These are phyloP conservation scores for Trichoderma atroviride DNA, from an alignment of 2,329 filamentous ascomycete species.

Conservation along the genomic window DNA sequence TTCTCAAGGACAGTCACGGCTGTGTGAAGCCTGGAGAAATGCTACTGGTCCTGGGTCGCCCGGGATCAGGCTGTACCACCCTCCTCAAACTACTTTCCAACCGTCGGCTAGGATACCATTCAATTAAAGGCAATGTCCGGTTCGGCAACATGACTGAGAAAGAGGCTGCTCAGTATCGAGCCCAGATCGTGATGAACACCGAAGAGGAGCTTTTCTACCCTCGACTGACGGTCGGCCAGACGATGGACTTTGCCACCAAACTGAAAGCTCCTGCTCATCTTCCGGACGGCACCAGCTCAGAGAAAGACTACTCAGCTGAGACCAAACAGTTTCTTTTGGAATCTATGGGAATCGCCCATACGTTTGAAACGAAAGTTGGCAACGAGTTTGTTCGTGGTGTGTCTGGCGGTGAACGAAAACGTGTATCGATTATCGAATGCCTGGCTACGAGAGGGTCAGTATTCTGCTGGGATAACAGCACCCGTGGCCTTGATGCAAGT, in stretches of 20 bases:
- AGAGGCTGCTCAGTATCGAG: conserved; percentile 53
- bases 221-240: conserved; percentile 70
- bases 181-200: conserved; percentile 70
- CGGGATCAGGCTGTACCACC: conserved; percentile 71
- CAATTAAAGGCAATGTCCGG: conserved; percentile 59
- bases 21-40: conserved; percentile 74
- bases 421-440: conserved; percentile 69
- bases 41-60: conserved; percentile 69
- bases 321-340: conserved; percentile 58
- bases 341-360: conserved; percentile 62
- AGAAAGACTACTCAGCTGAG: conserved; percentile 49
- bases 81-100: conserved; percentile 72
- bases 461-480: conserved; percentile 69
- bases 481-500: conserved; percentile 64
- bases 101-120: conserved; percentile 59
- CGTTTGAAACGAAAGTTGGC: conserved; percentile 66
- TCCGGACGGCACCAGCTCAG: conserved; percentile 44
- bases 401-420: conserved; percentile 68
- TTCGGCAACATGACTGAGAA: conserved; percentile 56
- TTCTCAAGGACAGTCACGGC: conserved; percentile 66
- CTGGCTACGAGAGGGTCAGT: conserved; percentile 61
- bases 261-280: conserved; percentile 58
- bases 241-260: conserved; percentile 68
- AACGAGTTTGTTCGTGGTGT: conserved; percentile 68
- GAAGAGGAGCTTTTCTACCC: conserved; percentile 69